Percentiles rank a stretch among this genome's conserved stretches.
Conservation (phyloP, 345 rosid genomes). For the Aegle marmelos region DNA sequence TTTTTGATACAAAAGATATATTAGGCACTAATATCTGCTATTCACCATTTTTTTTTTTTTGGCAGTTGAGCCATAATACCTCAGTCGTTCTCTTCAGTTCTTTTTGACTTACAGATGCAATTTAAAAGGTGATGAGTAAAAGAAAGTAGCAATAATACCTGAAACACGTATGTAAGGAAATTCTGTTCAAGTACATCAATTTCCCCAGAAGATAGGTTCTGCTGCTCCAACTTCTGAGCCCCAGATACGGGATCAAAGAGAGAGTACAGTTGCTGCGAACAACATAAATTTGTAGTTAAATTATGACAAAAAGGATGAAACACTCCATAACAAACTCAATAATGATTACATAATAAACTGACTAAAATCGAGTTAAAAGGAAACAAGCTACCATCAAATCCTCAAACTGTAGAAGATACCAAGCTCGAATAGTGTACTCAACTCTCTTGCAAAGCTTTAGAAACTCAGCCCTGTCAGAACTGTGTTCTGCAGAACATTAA, state of each 20-base stretch:
- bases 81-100: no score
- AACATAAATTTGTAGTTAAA: slow-evolving; percentile 9
- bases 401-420: slow-evolving; percentile 94
- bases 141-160: slow-evolving; percentile 39
- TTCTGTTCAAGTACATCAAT: slow-evolving; percentile 84
- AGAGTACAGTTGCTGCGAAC: slow-evolving; percentile 84
- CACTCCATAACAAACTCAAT: background rate
- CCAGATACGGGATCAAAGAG: slow-evolving; percentile 87
- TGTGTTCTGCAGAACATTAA: slow-evolving; percentile 48
- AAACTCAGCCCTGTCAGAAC: slow-evolving; percentile 72
- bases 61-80: fast-evolving
- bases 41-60: background rate
- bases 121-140: no score
- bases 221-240: slow-evolving; percentile 71
- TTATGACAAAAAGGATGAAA: slow-evolving; percentile 10
- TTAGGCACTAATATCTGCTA: background rate
- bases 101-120: no score
- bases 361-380: background rate
- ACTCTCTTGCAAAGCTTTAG: slow-evolving; percentile 87
- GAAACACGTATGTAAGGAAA: slow-evolving; percentile 77
- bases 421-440: slow-evolving; percentile 93
- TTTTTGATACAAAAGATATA: background rate
- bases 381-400: slow-evolving; percentile 71
- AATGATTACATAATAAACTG: background rate
- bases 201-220: slow-evolving; percentile 59